These are phyloP conservation scores for Apiospora aurea DNA, from an alignment of 2,329 filamentous ascomycete genomes.

Conservation along the genomic window DNA sequence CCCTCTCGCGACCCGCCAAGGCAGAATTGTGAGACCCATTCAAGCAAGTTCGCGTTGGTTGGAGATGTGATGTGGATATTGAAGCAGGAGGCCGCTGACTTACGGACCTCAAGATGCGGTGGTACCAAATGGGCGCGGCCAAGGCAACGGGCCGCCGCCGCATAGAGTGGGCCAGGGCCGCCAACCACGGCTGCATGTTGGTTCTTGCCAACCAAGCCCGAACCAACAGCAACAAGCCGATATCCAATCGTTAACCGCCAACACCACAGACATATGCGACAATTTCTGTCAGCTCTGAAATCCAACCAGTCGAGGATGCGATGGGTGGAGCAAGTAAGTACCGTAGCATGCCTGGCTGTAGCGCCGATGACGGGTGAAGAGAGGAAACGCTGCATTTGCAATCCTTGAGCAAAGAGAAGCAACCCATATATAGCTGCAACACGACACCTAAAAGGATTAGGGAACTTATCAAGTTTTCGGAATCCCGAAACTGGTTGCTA, in stretches of 20 bases:
- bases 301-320: neutral
- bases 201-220: constrained; percentile 1
- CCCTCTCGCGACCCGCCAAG: neutral
- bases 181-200: neutral
- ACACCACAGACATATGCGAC: constrained; percentile 2
- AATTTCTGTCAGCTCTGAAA: neutral
- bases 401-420: neutral
- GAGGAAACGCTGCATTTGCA: neutral
- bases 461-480: neutral
- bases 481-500: constrained; percentile 18
- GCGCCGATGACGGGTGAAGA: neutral
- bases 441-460: neutral
- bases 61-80: neutral
- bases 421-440: neutral
- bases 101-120: neutral
- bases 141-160: neutral
- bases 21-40: neutral
- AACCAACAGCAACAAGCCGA: neutral
- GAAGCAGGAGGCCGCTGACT: neutral
- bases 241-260: constrained; percentile 6
- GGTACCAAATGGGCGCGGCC: neutral
- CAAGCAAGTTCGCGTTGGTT: neutral
- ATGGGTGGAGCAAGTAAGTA: neutral
- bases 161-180: neutral
- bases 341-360: neutral